A percentile compares a stretch with the other conserved stretches of the same genome.
phyloP scores from a whole-genome alignment of 768 basidiomycete species.

The Artomyces pyxidatus region DNA sequence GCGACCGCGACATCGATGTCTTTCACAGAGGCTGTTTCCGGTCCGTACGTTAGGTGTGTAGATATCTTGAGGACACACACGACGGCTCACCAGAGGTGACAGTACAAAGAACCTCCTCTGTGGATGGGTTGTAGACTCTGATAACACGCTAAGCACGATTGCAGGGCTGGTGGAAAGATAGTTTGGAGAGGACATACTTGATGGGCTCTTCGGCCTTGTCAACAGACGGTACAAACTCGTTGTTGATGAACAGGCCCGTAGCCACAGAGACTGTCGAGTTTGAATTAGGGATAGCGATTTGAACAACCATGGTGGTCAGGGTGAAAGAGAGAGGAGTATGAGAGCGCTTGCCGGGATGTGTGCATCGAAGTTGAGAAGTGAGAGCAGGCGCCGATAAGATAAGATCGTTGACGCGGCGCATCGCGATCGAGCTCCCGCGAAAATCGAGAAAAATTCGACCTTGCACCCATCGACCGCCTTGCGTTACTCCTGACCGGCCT shows the following conservation, averaged over 20 bases:
- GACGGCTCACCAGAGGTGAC: conserved; percentile 41
- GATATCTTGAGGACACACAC: not conserved
- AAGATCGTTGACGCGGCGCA: not conserved
- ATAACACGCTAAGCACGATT: not conserved
- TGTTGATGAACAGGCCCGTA: conserved; percentile 88
- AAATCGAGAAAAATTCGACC: too few species aligned
- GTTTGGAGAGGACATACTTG: conserved; percentile 36
- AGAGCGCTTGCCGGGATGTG: not conserved
- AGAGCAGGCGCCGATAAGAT: not conserved
- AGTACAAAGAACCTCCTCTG: conserved; percentile 63
- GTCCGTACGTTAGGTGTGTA: not conserved
- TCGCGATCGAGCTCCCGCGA: too few species aligned
- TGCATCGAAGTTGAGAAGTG: not conserved
- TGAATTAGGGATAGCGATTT: conserved; percentile 20
- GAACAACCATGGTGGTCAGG: conserved; percentile 12
- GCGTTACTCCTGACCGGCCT: too few species aligned
- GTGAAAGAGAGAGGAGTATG: not conserved
- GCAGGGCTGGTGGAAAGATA: not conserved
- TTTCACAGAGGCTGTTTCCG: conserved; percentile 52
- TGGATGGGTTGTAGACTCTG: conserved; percentile 55
- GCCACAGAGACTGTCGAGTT: conserved; percentile 46
- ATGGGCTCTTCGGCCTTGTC: conserved; percentile 61
- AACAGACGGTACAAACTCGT: conserved; percentile 73
- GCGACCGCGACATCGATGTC: conserved; percentile 82
- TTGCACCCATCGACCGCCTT: too few species aligned